These are phyloP conservation scores for Goffeauzyma gilvescens DNA, from an alignment of 768 basidiomycete genomes.

Conservation along the genomic window DNA sequence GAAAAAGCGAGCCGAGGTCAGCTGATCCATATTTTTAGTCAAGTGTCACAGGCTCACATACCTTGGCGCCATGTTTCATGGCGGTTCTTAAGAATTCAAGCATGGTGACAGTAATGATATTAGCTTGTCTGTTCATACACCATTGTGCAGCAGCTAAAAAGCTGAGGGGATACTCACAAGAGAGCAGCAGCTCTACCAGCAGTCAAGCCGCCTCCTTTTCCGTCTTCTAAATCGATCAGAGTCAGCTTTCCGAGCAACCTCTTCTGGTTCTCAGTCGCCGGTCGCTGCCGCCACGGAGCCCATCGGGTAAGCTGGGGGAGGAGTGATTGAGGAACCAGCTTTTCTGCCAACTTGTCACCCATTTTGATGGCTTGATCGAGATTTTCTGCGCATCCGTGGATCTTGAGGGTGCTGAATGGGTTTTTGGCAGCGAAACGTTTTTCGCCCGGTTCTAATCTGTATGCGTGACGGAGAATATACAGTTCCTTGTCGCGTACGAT, in stretches of 20 bases:
- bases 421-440: slow-evolving; percentile 3
- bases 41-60: background rate
- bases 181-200: background rate
- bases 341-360: slow-evolving; percentile 17
- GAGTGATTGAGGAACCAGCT: slow-evolving; percentile 13
- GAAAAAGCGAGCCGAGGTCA: too few relatives aligned
- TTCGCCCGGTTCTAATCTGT: slow-evolving; percentile 6
- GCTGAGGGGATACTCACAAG: background rate
- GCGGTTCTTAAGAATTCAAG: slow-evolving; percentile 1
- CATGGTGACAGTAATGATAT: background rate
- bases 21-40: background rate
- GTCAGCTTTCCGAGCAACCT: slow-evolving; percentile 16
- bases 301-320: slow-evolving; percentile 16
- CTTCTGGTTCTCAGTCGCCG: slow-evolving; percentile 14
- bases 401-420: slow-evolving; percentile 6
- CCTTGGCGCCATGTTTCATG: slow-evolving; percentile 7
- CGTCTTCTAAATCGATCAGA: slow-evolving; percentile 2
- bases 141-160: slow-evolving; percentile 2
- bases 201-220: background rate
- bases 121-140: background rate
- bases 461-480: slow-evolving; percentile 14
- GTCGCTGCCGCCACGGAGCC: slow-evolving; percentile 19
- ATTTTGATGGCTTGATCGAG: slow-evolving; percentile 21
- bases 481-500: slow-evolving; percentile 9
- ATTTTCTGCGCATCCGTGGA: slow-evolving; percentile 15